Conservation (phyloP, 352 stramenopile genomes). For the Phytopythium litorale region DNA sequence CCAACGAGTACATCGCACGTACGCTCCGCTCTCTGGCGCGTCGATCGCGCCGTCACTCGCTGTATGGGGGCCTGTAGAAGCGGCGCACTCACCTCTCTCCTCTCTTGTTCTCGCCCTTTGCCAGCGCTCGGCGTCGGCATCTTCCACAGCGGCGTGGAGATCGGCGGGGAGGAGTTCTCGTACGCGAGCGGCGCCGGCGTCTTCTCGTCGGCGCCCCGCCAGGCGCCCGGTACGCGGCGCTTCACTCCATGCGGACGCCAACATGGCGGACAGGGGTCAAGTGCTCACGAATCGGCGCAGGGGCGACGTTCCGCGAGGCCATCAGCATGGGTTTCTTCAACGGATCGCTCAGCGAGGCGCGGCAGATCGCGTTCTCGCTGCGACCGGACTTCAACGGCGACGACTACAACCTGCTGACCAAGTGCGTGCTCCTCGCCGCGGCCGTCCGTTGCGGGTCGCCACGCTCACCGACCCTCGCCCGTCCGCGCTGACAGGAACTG, state of each 20-base stretch:
- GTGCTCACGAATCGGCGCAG: constrained; percentile 16
- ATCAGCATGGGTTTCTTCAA: constrained; percentile 90
- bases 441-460: neutral
- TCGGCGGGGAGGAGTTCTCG: constrained; percentile 90
- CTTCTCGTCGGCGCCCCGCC: constrained; percentile 71
- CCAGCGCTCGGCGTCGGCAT: constrained; percentile 82
- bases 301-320: constrained; percentile 86
- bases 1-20: constrained; percentile 88
- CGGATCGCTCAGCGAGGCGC: constrained; percentile 75
- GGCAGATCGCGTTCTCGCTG: constrained; percentile 81
- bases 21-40: constrained; percentile 12
- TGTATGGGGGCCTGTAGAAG: neutral
- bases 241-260: neutral
- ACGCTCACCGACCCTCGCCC: neutral
- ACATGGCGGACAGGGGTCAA: neutral
- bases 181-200: constrained; percentile 90
- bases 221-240: constrained; percentile 49
- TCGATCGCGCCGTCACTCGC: neutral
- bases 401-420: constrained; percentile 90
- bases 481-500: constrained; percentile 69
- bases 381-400: constrained; percentile 80
- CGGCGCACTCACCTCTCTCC: neutral
- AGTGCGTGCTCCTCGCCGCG: constrained; percentile 27
- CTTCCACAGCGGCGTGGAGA: constrained; percentile 92
- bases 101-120: neutral